Evolutionary conservation across 495 filamentous ascomycete genomes (phyloP), one percentile per base, ranked within the genome.

Genomic region (Baudoinia panamericana): DNA sequence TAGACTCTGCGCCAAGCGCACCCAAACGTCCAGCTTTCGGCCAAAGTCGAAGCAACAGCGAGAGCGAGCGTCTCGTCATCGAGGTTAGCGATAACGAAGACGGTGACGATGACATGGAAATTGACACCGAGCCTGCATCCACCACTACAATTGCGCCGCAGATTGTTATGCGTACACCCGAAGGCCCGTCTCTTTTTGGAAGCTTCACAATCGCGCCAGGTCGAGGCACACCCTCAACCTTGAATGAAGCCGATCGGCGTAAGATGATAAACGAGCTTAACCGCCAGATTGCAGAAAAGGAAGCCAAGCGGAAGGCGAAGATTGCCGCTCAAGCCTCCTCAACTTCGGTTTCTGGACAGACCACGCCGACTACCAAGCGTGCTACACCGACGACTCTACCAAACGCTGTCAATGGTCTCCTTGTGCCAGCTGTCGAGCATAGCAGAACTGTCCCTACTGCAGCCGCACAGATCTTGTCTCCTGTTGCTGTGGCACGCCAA

Each of bases 1-100:
- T 63, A 15, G 55, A 67, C n/a, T 52, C 21, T 22, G 24, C 12
- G 17, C 17, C 10, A n/a, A 34, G 19, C 27, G 36, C 11, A 9
- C 8, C 40, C 9, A 90, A 83, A 53, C 73, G 75, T 35, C 68
- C 72, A 12, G 12, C 22, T 1, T 80, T 79, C 45, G 72, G 68
- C 23, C 70, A 69, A 17, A 58, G 57, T 26, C 63, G 65, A n/a
- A 58, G 63, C 18, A 62, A 73, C 48, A 52, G 19, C 25, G 50
- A 31, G 57, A 53, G 32, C 47, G 63, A 52, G 55, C 56, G 11
- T 39, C 54, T 81, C 12, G 67, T 83, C 20, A 93, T 95, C 53
- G 81, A 94, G 41, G 77, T 92, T 24, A 94, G 73, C 49, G 76
- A 76, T 18, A 72, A 78, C 43, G 76, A 77, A 33, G 62, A 61